Percentiles rank a stretch among this genome's conserved stretches.
These are phyloP conservation scores for Phytopythium helicoides DNA, from an alignment of 352 stramenopile species.

Conservation along the genomic window DNA sequence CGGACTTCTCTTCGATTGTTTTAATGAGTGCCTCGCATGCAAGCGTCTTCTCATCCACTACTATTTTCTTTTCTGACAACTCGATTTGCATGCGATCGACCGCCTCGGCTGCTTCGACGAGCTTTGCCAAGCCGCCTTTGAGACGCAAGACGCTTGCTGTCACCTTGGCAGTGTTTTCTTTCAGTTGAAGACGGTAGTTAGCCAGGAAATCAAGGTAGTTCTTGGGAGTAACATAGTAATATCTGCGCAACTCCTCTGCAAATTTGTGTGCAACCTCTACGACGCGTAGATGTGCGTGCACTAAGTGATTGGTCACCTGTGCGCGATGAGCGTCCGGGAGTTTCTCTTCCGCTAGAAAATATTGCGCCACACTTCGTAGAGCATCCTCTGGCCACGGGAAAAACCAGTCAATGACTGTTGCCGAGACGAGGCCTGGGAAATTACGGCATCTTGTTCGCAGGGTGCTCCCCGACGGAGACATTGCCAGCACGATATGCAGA, in stretches of 20 bases:
- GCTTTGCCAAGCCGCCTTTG: slow-evolving; percentile 91
- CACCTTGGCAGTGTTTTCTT: slow-evolving; percentile 89
- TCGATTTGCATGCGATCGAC: slow-evolving; percentile 95
- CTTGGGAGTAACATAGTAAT: slow-evolving; percentile 97
- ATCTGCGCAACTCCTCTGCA: slow-evolving; percentile 85
- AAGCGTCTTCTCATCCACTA: slow-evolving; percentile 94
- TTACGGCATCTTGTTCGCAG: slow-evolving; percentile 93
- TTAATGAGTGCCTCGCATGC: slow-evolving; percentile 93
- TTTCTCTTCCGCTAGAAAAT: slow-evolving; percentile 91
- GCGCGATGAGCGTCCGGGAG: slow-evolving; percentile 85
- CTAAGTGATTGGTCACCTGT: slow-evolving; percentile 87
- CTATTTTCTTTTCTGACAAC: slow-evolving; percentile 93
- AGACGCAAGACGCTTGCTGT: slow-evolving; percentile 89
- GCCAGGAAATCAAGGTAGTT: slow-evolving; percentile 96
- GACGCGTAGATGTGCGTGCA: slow-evolving; percentile 91
- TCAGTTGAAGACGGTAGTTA: slow-evolving; percentile 92
- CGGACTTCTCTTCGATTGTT: slow-evolving; percentile 93
- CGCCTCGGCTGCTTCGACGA: slow-evolving; percentile 91
- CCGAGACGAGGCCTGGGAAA: slow-evolving; percentile 93
- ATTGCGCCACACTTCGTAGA: slow-evolving; percentile 90
- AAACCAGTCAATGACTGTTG: slow-evolving; percentile 96
- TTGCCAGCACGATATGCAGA: slow-evolving; percentile 93
- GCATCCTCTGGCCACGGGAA: slow-evolving; percentile 95
- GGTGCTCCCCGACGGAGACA: slow-evolving; percentile 93
- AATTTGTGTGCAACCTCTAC: slow-evolving; percentile 90